Evolutionary conservation across 768 basidiomycete species (phyloP), one percentile per base, ranked within the genome.

Genomic region (Leccinum subgranulosum): DNA sequence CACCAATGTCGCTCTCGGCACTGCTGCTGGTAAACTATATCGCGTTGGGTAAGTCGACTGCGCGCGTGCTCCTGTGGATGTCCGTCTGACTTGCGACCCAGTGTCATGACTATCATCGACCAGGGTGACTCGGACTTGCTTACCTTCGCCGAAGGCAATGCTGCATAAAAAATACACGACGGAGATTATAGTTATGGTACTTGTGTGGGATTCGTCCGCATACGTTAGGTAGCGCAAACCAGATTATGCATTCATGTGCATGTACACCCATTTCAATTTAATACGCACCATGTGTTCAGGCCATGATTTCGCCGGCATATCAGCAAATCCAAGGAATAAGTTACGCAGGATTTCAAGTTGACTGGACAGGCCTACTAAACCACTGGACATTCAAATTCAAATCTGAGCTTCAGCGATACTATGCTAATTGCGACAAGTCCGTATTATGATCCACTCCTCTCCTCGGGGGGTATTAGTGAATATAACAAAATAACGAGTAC

Each of bases 21-120:
- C 97, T 51, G 97, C 97, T 75, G 95, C 97, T 58, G 97, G 97
- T 74, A 96, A 95, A 79, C 87, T 98, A 65, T 99, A 98, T 92
- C 94, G 95, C 66, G 96, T 98, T 60, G 95, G 93, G 92, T 93
- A 54, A 52, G 82, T 76, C 17, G n/a, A 45, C 15, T 14, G 25
- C 15, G 9, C 12, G 3, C 53, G 12, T 19, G 36, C 17, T 39
- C 9, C 33, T 27, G 33, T 36, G 46, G 33, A 31, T 14, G 29
- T 31, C 33, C 39, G 43, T 56, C 57, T 56, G 51, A 69, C 19
- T 29, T 55, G 45, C 51, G 51, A 56, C 10, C 23, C 61, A 94
- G 96, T 82, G 92, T 98, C 72, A 97, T 98, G 94, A 94, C 94
- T 64, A 85, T 99, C 76, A 81, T 85, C 66, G 94, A 98, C 79